phyloP scores from a whole-genome alignment of 441 rosid species.

The Mallotus japonicus region DNA sequence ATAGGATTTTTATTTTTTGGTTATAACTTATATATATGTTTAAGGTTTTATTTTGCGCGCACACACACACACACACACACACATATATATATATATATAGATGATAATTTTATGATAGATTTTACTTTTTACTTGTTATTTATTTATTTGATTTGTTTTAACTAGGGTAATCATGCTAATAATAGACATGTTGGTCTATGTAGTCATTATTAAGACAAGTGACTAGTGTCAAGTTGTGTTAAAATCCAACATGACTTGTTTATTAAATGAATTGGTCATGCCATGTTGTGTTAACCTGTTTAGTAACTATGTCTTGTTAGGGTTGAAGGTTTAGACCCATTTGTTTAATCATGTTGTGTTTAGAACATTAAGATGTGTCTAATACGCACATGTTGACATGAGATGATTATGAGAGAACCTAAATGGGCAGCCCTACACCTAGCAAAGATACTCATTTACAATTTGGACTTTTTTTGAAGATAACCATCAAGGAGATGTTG shows the following conservation, averaged over 20 bases:
- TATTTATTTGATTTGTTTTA: neutral
- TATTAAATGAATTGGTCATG: neutral
- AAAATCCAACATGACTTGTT: neutral
- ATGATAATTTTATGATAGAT: no score
- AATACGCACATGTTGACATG: neutral
- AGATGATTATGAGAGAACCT: neutral
- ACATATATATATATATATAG: no score
- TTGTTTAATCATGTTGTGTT: neutral
- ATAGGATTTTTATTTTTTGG: no score
- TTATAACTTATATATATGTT: no score
- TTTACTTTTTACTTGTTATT: neutral
- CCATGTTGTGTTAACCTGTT: neutral
- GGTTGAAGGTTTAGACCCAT: neutral
- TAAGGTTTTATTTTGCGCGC: no score
- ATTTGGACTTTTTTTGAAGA: neutral
- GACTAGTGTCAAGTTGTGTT: neutral
- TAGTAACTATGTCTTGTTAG: neutral
- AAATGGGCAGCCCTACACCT: neutral
- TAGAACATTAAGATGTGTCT: neutral
- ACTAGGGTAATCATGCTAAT: neutral
- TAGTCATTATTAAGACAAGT: neutral
- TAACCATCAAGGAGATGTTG: neutral
- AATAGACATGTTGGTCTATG: neutral
- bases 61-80: no score
- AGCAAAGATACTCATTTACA: neutral